These are phyloP conservation scores for Daldinia eschscholtzii DNA, from an alignment of 2,329 filamentous ascomycete genomes.

Conservation along the genomic window DNA sequence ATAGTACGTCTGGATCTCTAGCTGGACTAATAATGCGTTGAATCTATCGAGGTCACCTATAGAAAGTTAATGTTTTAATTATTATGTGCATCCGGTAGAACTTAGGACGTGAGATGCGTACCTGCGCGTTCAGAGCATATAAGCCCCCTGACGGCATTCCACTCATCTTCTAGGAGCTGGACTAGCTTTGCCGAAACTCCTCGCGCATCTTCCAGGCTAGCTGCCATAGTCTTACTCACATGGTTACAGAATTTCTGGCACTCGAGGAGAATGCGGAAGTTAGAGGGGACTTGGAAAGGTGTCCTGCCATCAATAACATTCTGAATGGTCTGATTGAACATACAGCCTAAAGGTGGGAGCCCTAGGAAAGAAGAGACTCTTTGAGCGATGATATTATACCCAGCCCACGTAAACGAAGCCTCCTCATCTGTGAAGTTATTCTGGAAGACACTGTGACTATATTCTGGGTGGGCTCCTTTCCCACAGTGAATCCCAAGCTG, in stretches of 20 bases:
- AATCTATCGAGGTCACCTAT: slow-evolving; percentile 62
- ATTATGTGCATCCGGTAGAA: background rate
- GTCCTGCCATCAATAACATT: slow-evolving; percentile 58
- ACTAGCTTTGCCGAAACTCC: slow-evolving; percentile 63
- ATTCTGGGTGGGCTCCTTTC: slow-evolving; percentile 63
- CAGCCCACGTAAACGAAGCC: slow-evolving; percentile 66
- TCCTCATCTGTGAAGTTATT: slow-evolving; percentile 64
- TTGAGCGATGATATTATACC: slow-evolving; percentile 65
- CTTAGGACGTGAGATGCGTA: slow-evolving; percentile 43
- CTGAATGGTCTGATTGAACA: slow-evolving; percentile 65
- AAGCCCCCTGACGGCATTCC: slow-evolving; percentile 61
- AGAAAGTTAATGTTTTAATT: slow-evolving; percentile 26
- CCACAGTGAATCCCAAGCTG: slow-evolving; percentile 66
- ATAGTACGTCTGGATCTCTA: slow-evolving; percentile 68
- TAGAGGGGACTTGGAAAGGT: slow-evolving; percentile 58
- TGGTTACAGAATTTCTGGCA: slow-evolving; percentile 65
- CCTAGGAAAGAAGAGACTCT: slow-evolving; percentile 61
- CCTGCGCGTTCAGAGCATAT: slow-evolving; percentile 63
- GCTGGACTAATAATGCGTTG: slow-evolving; percentile 61
- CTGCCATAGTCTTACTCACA: slow-evolving; percentile 61
- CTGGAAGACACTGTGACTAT: slow-evolving; percentile 59
- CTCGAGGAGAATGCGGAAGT: slow-evolving; percentile 62
- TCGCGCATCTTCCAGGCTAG: slow-evolving; percentile 60
- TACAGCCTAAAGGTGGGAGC: slow-evolving; percentile 59
- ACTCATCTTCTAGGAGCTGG: slow-evolving; percentile 65